Evolutionary conservation across 2,329 filamentous ascomycete species (phyloP).

Genomic region (Colletotrichum liriopes): DNA sequence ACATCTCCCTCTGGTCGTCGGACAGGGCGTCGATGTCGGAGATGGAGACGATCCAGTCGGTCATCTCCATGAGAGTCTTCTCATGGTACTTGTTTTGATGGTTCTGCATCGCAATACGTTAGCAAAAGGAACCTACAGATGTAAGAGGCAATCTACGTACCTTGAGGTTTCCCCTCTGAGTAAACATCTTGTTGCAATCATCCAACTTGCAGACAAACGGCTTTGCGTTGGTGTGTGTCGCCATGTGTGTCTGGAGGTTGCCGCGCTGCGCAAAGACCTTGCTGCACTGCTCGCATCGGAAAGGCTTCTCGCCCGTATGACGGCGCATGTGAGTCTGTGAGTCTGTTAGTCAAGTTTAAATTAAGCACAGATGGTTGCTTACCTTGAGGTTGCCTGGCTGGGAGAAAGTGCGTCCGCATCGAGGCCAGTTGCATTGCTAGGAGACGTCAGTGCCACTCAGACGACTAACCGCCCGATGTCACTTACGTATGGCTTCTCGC

Average conservation of each 20-base stretch:
- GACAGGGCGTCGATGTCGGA: constrained; percentile 75
- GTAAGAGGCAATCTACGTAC: constrained; percentile 58
- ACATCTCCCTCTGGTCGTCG: constrained; percentile 80
- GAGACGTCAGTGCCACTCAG: constrained; percentile 46
- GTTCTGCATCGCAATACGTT: constrained; percentile 64
- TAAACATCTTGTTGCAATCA: constrained; percentile 89
- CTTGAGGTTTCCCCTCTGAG: constrained; percentile 93
- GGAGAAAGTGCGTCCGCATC: constrained; percentile 86
- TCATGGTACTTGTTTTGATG: constrained; percentile 97
- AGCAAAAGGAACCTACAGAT: background rate
- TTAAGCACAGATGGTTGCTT: constrained; percentile 46
- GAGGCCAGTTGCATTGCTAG: constrained; percentile 78
- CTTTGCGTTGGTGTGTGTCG: constrained; percentile 84
- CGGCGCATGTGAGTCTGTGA: constrained; percentile 85
- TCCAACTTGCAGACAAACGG: constrained; percentile 87
- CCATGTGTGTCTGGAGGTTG: constrained; percentile 87
- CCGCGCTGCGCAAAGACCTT: constrained; percentile 89
- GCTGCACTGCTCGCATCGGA: constrained; percentile 83
- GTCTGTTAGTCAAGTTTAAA: constrained; percentile 14
- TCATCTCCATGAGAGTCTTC: constrained; percentile 79
- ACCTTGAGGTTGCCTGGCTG: constrained; percentile 93
- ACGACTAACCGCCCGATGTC: background rate
- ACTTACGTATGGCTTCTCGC: constrained; percentile 90
- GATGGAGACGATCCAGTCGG: constrained; percentile 77
- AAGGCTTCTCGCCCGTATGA: constrained; percentile 91